A percentile compares a stretch with the other conserved stretches of the same genome.
Conservation (phyloP, 164 flowering plant species). For the Saururus chinensis region DNA sequence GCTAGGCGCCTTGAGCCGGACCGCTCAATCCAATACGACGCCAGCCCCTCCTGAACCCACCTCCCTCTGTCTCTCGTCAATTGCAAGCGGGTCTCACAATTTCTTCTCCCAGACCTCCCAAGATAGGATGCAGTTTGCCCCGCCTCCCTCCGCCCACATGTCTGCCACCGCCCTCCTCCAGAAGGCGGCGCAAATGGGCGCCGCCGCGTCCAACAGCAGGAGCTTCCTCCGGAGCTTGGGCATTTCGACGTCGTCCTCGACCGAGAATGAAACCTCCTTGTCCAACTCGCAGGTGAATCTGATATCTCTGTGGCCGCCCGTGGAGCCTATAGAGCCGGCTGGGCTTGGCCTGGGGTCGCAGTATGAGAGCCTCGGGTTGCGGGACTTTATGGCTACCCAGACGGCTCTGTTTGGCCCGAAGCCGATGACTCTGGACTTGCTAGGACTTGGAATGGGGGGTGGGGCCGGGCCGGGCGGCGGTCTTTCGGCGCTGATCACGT, state of each 20-base stretch:
- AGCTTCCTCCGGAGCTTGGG: slow-evolving; percentile 45
- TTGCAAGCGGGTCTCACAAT: neutral
- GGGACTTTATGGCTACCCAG: no score
- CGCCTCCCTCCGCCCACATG: slow-evolving; percentile 37
- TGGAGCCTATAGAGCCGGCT: neutral
- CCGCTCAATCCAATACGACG: slow-evolving; percentile 9
- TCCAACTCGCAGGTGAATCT: slow-evolving; percentile 14
- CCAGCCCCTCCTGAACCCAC: slow-evolving; percentile 1
- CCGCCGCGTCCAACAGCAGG: slow-evolving; percentile 28
- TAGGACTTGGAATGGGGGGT: slow-evolving; percentile 35
- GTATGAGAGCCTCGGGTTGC: slow-evolving; percentile 9
- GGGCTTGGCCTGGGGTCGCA: slow-evolving; percentile 31
- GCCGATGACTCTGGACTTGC: slow-evolving; percentile 54
- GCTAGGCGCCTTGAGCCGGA: slow-evolving; percentile 16
- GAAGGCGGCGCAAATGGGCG: slow-evolving; percentile 68
- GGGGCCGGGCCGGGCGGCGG: slow-evolving; percentile 18
- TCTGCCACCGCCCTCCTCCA: slow-evolving; percentile 73
- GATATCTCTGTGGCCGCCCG: neutral
- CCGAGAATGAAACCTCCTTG: slow-evolving; percentile 7
- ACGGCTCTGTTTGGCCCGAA: slow-evolving; percentile 23
- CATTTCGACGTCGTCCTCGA: slow-evolving; percentile 2
- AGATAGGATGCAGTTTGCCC: slow-evolving; percentile 19
- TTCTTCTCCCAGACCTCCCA: neutral
- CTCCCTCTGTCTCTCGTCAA: slow-evolving; percentile 4
- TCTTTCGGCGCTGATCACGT: slow-evolving; percentile 45